Base-by-base conservation (phyloP, 148 eudicot species). In the Tetragonia tetragonoides region DNA sequence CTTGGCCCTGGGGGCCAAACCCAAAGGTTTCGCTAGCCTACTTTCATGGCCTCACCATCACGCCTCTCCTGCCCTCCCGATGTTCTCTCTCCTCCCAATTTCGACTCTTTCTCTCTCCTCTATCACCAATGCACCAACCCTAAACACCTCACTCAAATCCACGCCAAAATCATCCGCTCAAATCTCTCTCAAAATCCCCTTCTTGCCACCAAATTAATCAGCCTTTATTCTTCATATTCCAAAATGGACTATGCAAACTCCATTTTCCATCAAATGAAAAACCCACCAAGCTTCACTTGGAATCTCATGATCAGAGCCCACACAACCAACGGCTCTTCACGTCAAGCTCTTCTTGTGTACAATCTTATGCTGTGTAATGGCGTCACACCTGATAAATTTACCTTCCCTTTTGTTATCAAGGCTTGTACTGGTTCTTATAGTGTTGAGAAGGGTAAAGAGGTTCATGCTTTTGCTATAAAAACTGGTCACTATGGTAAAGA, bases 361-460 rank as follows among this genome's bases (percentile, higher is more conserved):
- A 87, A 84, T 76, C 75, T 75, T 17, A 85, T 90, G 94, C 66
- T 90, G 23, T 77, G 68, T 28, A 16, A 66, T 11, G 92, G 90
- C 6, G 74, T 88, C 1, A 4, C 77, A 1, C 88, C 87, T 41
- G 94, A 90, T 82, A 90, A 90, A 68, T 90, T 90, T 40, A 88
- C 94, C 24, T 88, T 87, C 70, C 92, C 94, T 0, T 88, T 90
- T 63, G 87, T 81, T 0, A 69, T 88, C 10, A 90, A 88, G 66
- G 94, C 94, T 23, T 90, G 94, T 72, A 68, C 80, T 0, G 81
- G 51, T 12, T 23, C 59, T 39, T 75, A 62, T 23, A 76, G 53
- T 24, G 42, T 83, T 10, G 82, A 75, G n/a, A 87, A 81, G 70
- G 94, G 89, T n/a, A 86, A 77, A 61, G 89, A 81, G 80, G 85